A percentile compares a stretch with the other conserved stretches of the same genome.
These are phyloP conservation scores for Colletotrichum limetticola DNA, from an alignment of 2,329 filamentous ascomycete species.

Conservation along the genomic window DNA sequence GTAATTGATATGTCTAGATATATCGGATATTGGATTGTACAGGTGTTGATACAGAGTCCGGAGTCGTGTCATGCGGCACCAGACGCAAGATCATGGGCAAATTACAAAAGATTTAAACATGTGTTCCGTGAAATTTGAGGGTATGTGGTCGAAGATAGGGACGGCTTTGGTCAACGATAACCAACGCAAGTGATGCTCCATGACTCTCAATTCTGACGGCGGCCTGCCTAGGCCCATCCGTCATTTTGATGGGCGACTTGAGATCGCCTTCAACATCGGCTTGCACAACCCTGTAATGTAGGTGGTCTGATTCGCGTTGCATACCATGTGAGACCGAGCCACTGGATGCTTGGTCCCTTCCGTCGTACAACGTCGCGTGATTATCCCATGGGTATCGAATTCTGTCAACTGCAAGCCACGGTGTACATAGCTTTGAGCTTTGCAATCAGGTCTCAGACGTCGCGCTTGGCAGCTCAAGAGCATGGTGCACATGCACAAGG, in stretches of 20 bases:
- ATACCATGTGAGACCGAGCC: neutral
- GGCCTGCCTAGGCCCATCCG: neutral
- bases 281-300: too few relatives aligned
- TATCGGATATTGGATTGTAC: constrained; percentile 14
- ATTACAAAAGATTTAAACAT: neutral
- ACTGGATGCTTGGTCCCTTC: neutral
- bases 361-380: constrained; percentile 26
- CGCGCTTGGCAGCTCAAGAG: neutral
- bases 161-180: neutral
- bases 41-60: constrained; percentile 25
- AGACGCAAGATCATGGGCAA: neutral
- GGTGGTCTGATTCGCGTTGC: neutral
- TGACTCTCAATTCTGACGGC: neutral
- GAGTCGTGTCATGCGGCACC: constrained; percentile 4
- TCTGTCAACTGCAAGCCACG: constrained; percentile 24
- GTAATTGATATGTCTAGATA: neutral
- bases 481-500: constrained; percentile 15
- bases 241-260: neutral
- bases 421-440: constrained; percentile 2
- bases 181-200: neutral
- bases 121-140: neutral
- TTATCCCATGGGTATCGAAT: constrained; percentile 6
- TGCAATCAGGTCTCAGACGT: neutral
- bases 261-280: neutral
- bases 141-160: neutral